Conservation (phyloP, 345 rosid species). For the Aegle marmelos region DNA sequence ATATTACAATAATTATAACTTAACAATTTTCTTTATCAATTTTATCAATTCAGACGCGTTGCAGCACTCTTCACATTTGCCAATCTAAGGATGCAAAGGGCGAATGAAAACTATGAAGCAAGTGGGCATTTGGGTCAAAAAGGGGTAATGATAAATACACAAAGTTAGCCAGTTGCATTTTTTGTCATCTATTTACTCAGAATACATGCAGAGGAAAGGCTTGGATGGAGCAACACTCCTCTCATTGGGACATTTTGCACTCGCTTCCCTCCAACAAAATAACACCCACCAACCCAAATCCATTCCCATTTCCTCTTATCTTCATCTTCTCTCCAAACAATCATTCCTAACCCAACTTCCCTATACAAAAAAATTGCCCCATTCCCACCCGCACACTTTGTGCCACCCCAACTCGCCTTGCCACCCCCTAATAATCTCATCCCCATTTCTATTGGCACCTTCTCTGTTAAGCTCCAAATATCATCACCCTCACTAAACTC, state of each 20-base stretch:
- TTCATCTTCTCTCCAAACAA: constrained; percentile 37
- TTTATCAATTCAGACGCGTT: too few relatives aligned
- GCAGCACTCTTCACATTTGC: too few relatives aligned
- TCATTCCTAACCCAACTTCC: constrained; percentile 51
- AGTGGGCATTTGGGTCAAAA: not conserved
- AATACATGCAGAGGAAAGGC: constrained; percentile 26
- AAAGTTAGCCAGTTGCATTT: too few relatives aligned
- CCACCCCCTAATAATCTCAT: constrained; percentile 28
- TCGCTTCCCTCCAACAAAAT: constrained; percentile 22
- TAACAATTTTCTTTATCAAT: too few relatives aligned
- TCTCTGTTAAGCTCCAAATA: constrained; percentile 31
- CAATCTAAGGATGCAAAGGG: not conserved
- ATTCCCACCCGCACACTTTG: constrained; percentile 40
- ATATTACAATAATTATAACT: too few relatives aligned
- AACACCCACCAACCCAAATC: constrained; percentile 49
- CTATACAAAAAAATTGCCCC: constrained; percentile 42
- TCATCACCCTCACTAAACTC: constrained; percentile 26
- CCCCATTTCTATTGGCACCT: constrained; percentile 38
- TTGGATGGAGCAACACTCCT: constrained; percentile 43
- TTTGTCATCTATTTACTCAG: not conserved
- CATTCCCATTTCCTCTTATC: constrained; percentile 43
- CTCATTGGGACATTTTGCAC: constrained; percentile 30
- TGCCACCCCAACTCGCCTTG: constrained; percentile 36
- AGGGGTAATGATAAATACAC: too few relatives aligned
- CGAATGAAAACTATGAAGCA: too few relatives aligned